These are phyloP conservation scores for Hypoxylon rubiginosum DNA, from an alignment of 2,329 filamentous ascomycete species.

Conservation along the genomic window DNA sequence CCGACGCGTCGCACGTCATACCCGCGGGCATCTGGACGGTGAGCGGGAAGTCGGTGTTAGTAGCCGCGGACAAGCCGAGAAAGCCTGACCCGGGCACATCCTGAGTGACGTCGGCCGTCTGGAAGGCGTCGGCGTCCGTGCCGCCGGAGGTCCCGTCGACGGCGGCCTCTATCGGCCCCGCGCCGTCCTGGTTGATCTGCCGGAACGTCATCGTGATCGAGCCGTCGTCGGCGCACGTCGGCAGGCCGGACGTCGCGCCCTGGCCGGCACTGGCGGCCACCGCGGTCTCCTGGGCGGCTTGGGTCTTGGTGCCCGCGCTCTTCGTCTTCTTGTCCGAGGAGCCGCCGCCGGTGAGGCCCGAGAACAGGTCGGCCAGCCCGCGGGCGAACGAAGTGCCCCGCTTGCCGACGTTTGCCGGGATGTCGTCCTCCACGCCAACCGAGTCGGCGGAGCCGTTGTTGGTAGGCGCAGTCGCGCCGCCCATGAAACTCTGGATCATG, in stretches of 20 bases:
- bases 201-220: slow-evolving; percentile 74
- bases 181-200: slow-evolving; percentile 79
- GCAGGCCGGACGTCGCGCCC: slow-evolving; percentile 68
- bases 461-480: slow-evolving; percentile 54
- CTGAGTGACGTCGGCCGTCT: slow-evolving; percentile 69
- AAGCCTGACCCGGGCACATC: slow-evolving; percentile 72
- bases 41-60: slow-evolving; percentile 74
- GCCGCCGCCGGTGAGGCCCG: slow-evolving; percentile 45
- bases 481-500: slow-evolving; percentile 73
- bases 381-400: slow-evolving; percentile 45
- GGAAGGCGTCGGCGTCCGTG: slow-evolving; percentile 70
- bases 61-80: slow-evolving; percentile 69
- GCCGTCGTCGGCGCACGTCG: slow-evolving; percentile 72
- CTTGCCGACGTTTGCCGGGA: slow-evolving; percentile 46
- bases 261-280: slow-evolving; percentile 68
- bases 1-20: slow-evolving; percentile 74
- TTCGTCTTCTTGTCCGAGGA: slow-evolving; percentile 10
- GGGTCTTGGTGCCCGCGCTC: slow-evolving; percentile 59
- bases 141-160: slow-evolving; percentile 75
- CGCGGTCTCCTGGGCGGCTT: slow-evolving; percentile 60
- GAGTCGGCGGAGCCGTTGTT: slow-evolving; percentile 56
- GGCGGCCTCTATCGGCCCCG: slow-evolving; percentile 71
- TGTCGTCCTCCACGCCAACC: slow-evolving; percentile 60
- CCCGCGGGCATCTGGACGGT: slow-evolving; percentile 75
- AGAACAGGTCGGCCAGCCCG: slow-evolving; percentile 51